phyloP scores from a whole-genome alignment of 768 basidiomycete genomes.

The Cystofilobasidium bisporidii region DNA sequence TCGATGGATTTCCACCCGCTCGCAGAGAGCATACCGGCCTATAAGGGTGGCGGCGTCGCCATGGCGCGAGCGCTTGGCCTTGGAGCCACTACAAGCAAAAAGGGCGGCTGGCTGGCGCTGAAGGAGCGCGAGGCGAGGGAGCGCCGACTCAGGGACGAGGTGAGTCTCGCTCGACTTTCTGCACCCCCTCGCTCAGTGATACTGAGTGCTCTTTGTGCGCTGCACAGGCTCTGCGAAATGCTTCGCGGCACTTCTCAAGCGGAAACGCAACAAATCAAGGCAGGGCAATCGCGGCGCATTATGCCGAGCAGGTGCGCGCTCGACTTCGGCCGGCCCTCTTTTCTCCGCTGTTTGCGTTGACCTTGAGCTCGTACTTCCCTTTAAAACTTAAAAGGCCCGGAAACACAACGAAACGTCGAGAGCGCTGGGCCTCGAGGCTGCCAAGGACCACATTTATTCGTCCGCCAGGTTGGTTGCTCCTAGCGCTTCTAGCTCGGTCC shows the following conservation, averaged over 20 bases:
- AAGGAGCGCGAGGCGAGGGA: slow-evolving; percentile 15
- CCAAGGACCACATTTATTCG: neutral
- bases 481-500: too few species aligned
- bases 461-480: neutral
- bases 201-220: neutral
- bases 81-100: neutral
- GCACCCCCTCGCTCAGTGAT: neutral
- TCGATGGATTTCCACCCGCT: slow-evolving; percentile 1
- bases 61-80: neutral
- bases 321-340: neutral
- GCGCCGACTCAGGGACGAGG: slow-evolving; percentile 16
- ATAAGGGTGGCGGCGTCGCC: slow-evolving; percentile 3
- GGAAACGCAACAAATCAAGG: slow-evolving; percentile 9
- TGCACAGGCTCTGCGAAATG: slow-evolving; percentile 7
- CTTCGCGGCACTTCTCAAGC: neutral
- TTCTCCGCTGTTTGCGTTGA: neutral
- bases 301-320: slow-evolving; percentile 6
- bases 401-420: neutral
- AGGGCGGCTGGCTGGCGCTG: slow-evolving; percentile 13
- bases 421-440: neutral
- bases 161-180: neutral
- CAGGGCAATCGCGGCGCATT: slow-evolving; percentile 5
- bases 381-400: neutral
- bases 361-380: neutral
- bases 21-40: slow-evolving; percentile 19